phyloP scores from a whole-genome alignment of 106 monocot genomes.

The Dioscorea alata region DNA sequence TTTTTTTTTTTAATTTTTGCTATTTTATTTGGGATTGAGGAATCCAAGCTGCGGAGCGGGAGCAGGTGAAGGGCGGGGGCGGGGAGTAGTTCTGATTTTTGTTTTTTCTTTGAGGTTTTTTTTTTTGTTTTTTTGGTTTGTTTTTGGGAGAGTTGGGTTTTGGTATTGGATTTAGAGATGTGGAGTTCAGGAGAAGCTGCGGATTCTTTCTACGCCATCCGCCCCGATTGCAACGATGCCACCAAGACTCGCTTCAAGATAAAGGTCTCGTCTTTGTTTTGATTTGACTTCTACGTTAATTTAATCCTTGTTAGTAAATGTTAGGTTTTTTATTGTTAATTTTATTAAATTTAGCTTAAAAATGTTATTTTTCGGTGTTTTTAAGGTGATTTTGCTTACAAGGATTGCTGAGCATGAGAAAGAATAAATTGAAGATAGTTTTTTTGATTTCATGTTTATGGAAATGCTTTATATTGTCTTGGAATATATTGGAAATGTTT shows the following conservation, averaged over 20 bases:
- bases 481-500: too few relatives aligned
- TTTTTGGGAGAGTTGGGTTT: constrained; percentile 1
- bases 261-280: constrained; percentile 29
- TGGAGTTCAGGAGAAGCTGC: constrained; percentile 37
- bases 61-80: background rate
- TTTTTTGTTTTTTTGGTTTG: background rate
- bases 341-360: too few relatives aligned
- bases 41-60: background rate
- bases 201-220: constrained; percentile 53
- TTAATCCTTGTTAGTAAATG: too few relatives aligned
- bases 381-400: background rate
- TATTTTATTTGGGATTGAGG: background rate
- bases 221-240: constrained; percentile 53
- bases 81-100: background rate
- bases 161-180: constrained; percentile 18
- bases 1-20: background rate
- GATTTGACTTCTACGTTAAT: background rate
- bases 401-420: too few relatives aligned
- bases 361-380: background rate
- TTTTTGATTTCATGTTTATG: too few relatives aligned
- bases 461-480: too few relatives aligned
- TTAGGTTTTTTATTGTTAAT: too few relatives aligned
- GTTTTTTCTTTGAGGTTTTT: background rate
- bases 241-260: constrained; percentile 74
- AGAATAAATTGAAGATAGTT: too few relatives aligned